Percentiles rank a stretch among this genome's conserved stretches.
Evolutionary conservation across 2,329 filamentous ascomycete species (phyloP).

Genomic region (Fusarium burgessii): DNA sequence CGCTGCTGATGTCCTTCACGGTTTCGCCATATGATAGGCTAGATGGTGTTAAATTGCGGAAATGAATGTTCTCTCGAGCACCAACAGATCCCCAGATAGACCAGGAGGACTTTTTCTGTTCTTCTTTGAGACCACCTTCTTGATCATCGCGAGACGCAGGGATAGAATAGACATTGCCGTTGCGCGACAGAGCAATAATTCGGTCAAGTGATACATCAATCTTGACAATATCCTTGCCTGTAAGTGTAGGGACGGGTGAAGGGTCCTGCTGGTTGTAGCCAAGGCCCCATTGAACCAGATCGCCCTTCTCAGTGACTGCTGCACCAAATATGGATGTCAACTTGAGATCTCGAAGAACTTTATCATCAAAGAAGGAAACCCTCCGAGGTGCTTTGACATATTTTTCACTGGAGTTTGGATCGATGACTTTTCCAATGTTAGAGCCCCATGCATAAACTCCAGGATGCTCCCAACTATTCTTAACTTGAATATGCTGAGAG

Average conservation of each 20-base stretch:
- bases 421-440: conserved; percentile 86
- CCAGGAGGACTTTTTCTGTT: conserved; percentile 72
- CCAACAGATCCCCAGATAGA: conserved; percentile 72
- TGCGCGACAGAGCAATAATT: conserved; percentile 80
- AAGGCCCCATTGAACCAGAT: conserved; percentile 91
- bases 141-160: conserved; percentile 82
- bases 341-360: conserved; percentile 88
- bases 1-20: conserved; percentile 79
- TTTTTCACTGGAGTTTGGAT: conserved; percentile 81
- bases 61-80: conserved; percentile 66
- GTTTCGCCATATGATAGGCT: conserved; percentile 77
- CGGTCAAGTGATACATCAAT: conserved; percentile 84
- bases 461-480: conserved; percentile 82
- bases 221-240: conserved; percentile 82
- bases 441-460: conserved; percentile 96
- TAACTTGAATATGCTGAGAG: conserved; percentile 89
- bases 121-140: conserved; percentile 68
- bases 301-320: conserved; percentile 87
- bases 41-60: conserved; percentile 76
- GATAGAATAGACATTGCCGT: conserved; percentile 85
- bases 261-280: conserved; percentile 75
- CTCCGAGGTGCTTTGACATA: conserved; percentile 84
- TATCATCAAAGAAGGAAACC: conserved; percentile 84
- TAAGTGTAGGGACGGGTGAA: conserved; percentile 77
- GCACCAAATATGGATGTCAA: conserved; percentile 84